Evolutionary conservation across 1,284 basidiomycete species (phyloP).

Genomic region (Kalmanozyma brasiliensis): DNA sequence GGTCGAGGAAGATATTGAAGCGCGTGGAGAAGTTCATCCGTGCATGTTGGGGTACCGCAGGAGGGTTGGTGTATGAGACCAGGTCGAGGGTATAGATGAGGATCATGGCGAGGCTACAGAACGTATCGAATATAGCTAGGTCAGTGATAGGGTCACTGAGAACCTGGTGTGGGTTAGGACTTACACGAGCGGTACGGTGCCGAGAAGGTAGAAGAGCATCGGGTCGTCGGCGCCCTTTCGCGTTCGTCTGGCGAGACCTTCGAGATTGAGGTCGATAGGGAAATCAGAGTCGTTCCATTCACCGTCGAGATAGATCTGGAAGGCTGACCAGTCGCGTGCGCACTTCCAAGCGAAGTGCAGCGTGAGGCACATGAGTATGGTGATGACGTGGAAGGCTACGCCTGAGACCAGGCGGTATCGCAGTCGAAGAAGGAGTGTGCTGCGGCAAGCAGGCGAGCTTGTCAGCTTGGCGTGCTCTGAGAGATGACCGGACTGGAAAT

Average conservation of each 20-base stretch:
- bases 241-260: slow-evolving; percentile 9
- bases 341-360: slow-evolving; percentile 40
- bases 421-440: slow-evolving; percentile 15
- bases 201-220: slow-evolving; percentile 29
- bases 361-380: slow-evolving; percentile 18
- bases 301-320: slow-evolving; percentile 26
- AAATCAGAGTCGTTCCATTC: slow-evolving; percentile 9
- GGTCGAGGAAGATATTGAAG: slow-evolving; percentile 25
- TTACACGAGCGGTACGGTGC: slow-evolving; percentile 36
- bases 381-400: slow-evolving; percentile 19
- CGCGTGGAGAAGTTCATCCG: slow-evolving; percentile 14
- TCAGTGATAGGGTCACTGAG: background rate
- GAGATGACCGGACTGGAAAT: no score
- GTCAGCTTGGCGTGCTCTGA: no score
- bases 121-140: background rate
- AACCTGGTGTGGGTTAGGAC: no score
- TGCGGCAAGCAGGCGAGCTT: background rate
- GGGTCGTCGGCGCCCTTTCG: slow-evolving; percentile 24
- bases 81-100: slow-evolving; percentile 35
- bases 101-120: slow-evolving; percentile 24
- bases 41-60: background rate
- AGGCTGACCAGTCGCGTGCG: slow-evolving; percentile 29
- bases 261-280: background rate
- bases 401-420: slow-evolving; percentile 16
- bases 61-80: slow-evolving; percentile 23